phyloP scores from a whole-genome alignment of 2,329 filamentous ascomycete genomes.

The Apiospora kogelbergensis region DNA sequence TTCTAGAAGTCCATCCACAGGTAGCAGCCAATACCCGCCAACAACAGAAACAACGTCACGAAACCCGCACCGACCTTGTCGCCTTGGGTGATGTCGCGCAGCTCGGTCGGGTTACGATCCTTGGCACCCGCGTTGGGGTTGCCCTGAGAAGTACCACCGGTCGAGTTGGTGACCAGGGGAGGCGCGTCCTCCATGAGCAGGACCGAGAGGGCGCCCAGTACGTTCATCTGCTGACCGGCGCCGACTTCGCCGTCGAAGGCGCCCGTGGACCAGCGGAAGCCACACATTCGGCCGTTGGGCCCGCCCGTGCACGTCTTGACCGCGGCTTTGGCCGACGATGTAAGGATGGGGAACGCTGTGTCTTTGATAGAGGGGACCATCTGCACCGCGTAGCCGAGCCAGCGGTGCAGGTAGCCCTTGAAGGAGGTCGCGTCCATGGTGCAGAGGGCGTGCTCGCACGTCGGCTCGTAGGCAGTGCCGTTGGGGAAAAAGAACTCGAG shows the following conservation, averaged over 20 bases:
- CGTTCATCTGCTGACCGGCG: conserved; percentile 54
- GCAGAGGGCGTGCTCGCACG: conserved; percentile 51
- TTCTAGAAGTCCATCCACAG: conserved; percentile 4
- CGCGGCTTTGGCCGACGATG: conserved; percentile 38
- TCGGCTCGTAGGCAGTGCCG: conserved; percentile 49
- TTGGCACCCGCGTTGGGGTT: conserved; percentile 33
- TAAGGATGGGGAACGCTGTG: conserved; percentile 34
- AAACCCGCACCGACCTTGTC: conserved; percentile 43
- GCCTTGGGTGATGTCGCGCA: conserved; percentile 30
- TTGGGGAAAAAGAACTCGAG: conserved; percentile 49
- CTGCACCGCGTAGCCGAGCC: conserved; percentile 38
- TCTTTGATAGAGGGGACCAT: conserved; percentile 35
- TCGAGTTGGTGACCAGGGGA: conserved; percentile 40
- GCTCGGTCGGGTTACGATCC: conserved; percentile 25
- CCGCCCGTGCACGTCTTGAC: conserved; percentile 33
- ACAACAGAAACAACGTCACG: conserved; percentile 34
- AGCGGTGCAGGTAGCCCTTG: conserved; percentile 56
- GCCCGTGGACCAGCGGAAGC: conserved; percentile 21
- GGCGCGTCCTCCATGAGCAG: conserved; percentile 32
- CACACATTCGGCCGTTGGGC: conserved; percentile 30
- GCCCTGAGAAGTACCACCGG: conserved; percentile 45
- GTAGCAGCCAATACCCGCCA: conserved; percentile 12
- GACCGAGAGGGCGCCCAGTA: conserved; percentile 43
- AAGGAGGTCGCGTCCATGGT: conserved; percentile 54
- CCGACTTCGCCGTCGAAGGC: conserved; percentile 42